These are phyloP conservation scores for Eucalyptus virginea DNA, from an alignment of 345 rosid genomes.

Conservation along the genomic window DNA sequence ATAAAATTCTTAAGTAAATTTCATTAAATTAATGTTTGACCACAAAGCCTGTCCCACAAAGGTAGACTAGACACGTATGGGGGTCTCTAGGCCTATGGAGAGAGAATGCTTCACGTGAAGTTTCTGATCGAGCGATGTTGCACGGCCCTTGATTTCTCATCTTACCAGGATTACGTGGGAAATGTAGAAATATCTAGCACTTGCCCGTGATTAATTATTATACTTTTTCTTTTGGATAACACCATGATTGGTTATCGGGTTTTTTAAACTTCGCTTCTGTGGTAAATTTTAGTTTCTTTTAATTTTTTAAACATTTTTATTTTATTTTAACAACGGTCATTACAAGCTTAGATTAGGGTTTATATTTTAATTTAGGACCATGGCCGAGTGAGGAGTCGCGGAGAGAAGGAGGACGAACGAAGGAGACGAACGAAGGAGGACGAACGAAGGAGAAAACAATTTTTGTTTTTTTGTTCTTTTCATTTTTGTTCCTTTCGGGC, in stretches of 20 bases:
- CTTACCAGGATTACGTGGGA: not conserved
- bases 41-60: not conserved
- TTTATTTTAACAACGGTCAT: not conserved
- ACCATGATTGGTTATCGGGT: not conserved
- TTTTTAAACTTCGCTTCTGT: not conserved
- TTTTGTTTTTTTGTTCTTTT: too few species aligned
- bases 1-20: not conserved
- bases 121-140: not conserved
- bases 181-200: not conserved
- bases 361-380: not conserved
- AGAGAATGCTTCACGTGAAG: not conserved
- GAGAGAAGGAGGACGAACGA: too few species aligned
- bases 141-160: not conserved
- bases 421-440: too few species aligned
- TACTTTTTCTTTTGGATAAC: not conserved
- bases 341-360: not conserved
- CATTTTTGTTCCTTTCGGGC: too few species aligned
- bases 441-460: too few species aligned
- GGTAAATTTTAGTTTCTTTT: too few species aligned
- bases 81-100: not conserved
- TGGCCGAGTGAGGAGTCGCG: too few species aligned
- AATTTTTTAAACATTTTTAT: too few species aligned
- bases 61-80: not conserved
- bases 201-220: not conserved
- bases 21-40: not conserved